A percentile compares a stretch with the other conserved stretches of the same genome.
Conservation (phyloP, 306 rosid species). For the Prunus dulcis region DNA sequence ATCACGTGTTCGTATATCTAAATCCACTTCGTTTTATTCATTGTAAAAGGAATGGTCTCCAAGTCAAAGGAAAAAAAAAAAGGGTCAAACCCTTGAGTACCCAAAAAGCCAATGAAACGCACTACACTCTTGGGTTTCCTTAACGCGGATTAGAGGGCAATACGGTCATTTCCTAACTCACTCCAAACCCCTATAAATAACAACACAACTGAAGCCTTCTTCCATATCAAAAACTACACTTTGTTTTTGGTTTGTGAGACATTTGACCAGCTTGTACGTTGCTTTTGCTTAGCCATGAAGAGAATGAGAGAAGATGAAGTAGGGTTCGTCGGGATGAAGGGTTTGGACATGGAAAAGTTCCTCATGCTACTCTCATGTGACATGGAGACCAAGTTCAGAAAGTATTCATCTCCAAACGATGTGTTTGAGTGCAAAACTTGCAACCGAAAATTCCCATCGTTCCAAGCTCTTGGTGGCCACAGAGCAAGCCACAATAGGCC, state of each 20-base stretch:
- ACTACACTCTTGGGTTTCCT: background rate
- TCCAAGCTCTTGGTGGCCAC: slow-evolving; percentile 94
- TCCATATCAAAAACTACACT: background rate
- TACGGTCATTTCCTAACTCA: background rate
- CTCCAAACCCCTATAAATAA: background rate
- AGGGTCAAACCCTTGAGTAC: background rate
- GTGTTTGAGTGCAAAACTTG: slow-evolving; percentile 69
- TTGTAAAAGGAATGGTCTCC: background rate
- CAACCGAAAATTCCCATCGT: slow-evolving; percentile 64
- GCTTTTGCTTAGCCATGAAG: slow-evolving; percentile 33
- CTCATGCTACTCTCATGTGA: slow-evolving; percentile 39
- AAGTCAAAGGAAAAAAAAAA: background rate
- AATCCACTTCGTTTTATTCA: background rate
- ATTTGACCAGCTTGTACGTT: background rate
- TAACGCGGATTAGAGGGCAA: background rate
- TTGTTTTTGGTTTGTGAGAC: background rate
- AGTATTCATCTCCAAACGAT: background rate
- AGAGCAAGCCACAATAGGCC: slow-evolving; percentile 73
- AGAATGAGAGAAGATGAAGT: slow-evolving; percentile 35
- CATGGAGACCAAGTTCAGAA: slow-evolving; percentile 5
- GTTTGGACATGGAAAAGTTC: slow-evolving; percentile 33
- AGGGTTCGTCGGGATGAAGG: background rate
- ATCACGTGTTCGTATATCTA: background rate
- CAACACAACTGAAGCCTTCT: background rate
- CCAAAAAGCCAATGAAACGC: background rate